These are phyloP conservation scores for Triticum dicoccoides DNA, from an alignment of 176 grass and related monocot genomes.

Conservation along the genomic window DNA sequence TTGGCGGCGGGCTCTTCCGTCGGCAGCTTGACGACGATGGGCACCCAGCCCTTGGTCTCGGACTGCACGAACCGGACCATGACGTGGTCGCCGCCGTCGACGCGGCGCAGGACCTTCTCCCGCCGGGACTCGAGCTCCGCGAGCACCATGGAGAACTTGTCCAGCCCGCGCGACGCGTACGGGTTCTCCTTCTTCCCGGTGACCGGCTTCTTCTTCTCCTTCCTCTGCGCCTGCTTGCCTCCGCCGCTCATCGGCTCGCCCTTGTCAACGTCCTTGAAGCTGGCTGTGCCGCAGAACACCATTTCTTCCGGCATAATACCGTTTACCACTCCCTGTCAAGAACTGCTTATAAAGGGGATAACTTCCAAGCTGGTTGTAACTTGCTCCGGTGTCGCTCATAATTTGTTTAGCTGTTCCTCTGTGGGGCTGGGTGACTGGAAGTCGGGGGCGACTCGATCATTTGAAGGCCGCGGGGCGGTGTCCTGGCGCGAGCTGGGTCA, in stretches of 20 bases:
- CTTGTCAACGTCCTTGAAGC: constrained; percentile 55
- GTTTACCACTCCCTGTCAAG: neutral
- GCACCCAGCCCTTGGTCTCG: constrained; percentile 55
- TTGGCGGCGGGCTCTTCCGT: constrained; percentile 29
- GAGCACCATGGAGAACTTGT: constrained; percentile 87
- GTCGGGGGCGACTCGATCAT: neutral
- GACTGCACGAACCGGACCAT: constrained; percentile 76
- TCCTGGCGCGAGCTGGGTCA: constrained; percentile 16
- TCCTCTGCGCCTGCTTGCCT: neutral
- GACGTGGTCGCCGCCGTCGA: constrained; percentile 38
- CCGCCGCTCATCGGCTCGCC: neutral
- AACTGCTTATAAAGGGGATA: neutral
- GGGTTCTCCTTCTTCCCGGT: constrained; percentile 51
- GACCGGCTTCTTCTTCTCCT: constrained; percentile 34
- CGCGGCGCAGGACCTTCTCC: constrained; percentile 59
- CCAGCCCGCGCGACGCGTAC: constrained; percentile 72
- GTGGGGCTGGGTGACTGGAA: neutral
- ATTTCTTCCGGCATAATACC: constrained; percentile 32
- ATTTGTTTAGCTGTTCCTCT: neutral
- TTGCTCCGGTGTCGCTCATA: neutral
- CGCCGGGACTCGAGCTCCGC: constrained; percentile 73
- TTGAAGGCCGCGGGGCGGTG: neutral
- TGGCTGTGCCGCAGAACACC: constrained; percentile 55
- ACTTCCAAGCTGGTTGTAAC: neutral
- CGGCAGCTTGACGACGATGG: constrained; percentile 64